phyloP scores from a whole-genome alignment of 139 green algal species.

The Zygnema cylindricum region DNA sequence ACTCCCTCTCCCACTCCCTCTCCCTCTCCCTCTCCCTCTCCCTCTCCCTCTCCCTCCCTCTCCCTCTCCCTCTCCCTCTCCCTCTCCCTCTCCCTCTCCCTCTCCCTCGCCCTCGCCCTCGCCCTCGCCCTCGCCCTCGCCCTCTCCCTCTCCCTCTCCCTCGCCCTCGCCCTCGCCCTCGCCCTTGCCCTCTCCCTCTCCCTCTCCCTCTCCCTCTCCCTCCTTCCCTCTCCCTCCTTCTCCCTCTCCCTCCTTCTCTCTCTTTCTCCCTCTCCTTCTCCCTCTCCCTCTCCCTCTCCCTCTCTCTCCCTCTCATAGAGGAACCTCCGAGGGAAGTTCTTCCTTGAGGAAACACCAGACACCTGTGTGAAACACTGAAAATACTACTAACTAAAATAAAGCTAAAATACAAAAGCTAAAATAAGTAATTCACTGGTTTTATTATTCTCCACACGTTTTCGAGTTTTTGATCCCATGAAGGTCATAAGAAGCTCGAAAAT shows the following conservation, averaged over 20 bases:
- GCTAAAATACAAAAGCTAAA: constrained; percentile 76
- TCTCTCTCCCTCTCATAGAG: no score
- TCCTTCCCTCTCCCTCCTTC: background rate
- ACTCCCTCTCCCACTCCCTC: background rate
- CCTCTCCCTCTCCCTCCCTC: background rate
- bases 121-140: no score
- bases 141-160: constrained; percentile 77
- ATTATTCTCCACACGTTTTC: constrained; percentile 98
- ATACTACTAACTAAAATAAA: background rate
- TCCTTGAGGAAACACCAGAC: no score
- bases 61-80: constrained; percentile 69
- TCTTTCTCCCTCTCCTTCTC: background rate
- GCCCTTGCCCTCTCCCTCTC: background rate
- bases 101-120: background rate
- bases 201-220: background rate
- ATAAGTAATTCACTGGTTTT: constrained; percentile 94
- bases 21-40: background rate
- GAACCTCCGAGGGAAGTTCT: no score
- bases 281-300: background rate
- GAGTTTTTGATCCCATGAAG: constrained; percentile 71
- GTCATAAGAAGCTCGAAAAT: no score
- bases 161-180: background rate
- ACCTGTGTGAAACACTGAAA: background rate
- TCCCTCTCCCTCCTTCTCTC: background rate
- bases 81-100: constrained; percentile 77